Evolutionary conservation across 2,329 filamentous ascomycete species (phyloP), one percentile per base, ranked within the genome.

Genomic region (Endocalyx cinctus): DNA sequence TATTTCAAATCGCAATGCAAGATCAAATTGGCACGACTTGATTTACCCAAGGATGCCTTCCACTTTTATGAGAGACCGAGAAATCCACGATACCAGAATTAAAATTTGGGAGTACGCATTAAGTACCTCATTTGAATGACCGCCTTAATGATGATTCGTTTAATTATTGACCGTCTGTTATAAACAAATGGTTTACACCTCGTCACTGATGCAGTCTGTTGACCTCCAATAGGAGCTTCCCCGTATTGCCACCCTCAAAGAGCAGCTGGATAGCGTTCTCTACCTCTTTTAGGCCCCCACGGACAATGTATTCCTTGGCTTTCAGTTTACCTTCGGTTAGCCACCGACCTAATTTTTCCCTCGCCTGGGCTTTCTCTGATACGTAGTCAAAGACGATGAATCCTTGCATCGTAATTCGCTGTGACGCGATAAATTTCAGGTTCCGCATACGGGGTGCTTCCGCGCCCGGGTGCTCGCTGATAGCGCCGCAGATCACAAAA

Each of bases 331-430:
- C 83, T 49, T 85, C 76, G 2, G 66, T 63, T 14, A 85, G 55
- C 82, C 82, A 87, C 39, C 73, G 59, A 3, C 72, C 70, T 12
- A 87, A 62, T 42, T 84, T 67, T 48, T 70, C 66, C 46, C 72
- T 59, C 2, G 80, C 83, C 23, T 63, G 55, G 0, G 67, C 52
- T 50, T 72, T 82, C 47, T 79, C 64, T 31, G 70, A 63, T 11
- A 60, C 60, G 48, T 72, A 84, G 52, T 87, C 83, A 33, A 83
- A 73, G 28, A 87, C 73, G 38, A 87, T 78, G 57, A 87, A 87
- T 0, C 81, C 80, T 59, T 79, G 67, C 65, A 84, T 73, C 26
- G 62, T 67, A 46, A 77, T 70, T 35, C 72, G 58, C 69, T 66
- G 46, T 5, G 35, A 27, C 11, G 51, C 50, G 18, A 55, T 30